phyloP scores from a whole-genome alignment of 495 filamentous ascomycete genomes.

The Evansstolkia leycettana region DNA sequence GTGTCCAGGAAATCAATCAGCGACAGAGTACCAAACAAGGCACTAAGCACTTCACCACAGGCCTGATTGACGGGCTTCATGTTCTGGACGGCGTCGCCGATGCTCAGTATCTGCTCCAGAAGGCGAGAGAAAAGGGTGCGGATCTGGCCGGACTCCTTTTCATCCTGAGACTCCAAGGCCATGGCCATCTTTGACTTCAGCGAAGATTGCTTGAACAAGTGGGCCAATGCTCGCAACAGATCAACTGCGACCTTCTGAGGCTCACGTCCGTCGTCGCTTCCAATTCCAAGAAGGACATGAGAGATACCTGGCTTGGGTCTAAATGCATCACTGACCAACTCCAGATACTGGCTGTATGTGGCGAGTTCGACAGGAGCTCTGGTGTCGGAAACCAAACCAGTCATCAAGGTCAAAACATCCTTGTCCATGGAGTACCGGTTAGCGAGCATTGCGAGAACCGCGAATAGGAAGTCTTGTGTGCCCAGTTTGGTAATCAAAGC shows the following conservation, averaged over 20 bases:
- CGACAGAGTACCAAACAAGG: slow-evolving; percentile 65
- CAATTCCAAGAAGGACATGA: slow-evolving; percentile 49
- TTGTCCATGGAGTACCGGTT: slow-evolving; percentile 32
- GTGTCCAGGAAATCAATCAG: slow-evolving; percentile 76
- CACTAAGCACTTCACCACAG: slow-evolving; percentile 56
- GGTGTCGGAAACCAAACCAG: slow-evolving; percentile 35
- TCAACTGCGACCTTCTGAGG: slow-evolving; percentile 46
- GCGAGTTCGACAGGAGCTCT: slow-evolving; percentile 52
- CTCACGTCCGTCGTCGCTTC: slow-evolving; percentile 48
- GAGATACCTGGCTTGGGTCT: slow-evolving; percentile 59
- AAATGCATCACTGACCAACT: slow-evolving; percentile 58
- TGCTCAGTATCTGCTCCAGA: slow-evolving; percentile 51
- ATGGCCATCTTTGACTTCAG: slow-evolving; percentile 30
- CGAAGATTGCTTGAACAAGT: slow-evolving; percentile 32
- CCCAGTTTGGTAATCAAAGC: slow-evolving; percentile 72
- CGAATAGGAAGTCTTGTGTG: slow-evolving; percentile 56
- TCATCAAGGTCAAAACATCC: slow-evolving; percentile 32
- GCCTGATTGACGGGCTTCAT: slow-evolving; percentile 50
- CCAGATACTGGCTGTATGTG: slow-evolving; percentile 58
- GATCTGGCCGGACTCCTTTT: slow-evolving; percentile 41
- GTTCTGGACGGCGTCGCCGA: slow-evolving; percentile 46
- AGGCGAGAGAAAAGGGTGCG: slow-evolving; percentile 56
- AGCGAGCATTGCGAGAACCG: slow-evolving; percentile 34
- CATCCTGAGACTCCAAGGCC: slow-evolving; percentile 23
- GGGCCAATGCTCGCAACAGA: slow-evolving; percentile 40